Base-by-base conservation (phyloP, 2,329 filamentous ascomycete genomes). In the Cercospora zeina region DNA sequence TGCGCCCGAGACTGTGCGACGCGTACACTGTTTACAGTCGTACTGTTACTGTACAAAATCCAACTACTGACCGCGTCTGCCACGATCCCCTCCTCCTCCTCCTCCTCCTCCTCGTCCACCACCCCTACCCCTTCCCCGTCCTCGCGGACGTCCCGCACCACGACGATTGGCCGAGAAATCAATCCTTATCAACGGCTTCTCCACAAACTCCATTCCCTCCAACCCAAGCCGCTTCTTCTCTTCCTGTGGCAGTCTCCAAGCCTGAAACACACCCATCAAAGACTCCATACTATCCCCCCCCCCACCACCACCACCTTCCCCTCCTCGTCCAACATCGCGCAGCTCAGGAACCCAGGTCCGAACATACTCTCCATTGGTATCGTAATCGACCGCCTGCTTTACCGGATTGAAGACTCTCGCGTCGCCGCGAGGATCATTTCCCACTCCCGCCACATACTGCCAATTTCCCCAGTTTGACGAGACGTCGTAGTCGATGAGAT, bases 401-500 rank as follows among this genome's bases (percentile, higher is more conserved):
- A 93, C 85, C 0, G 89, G 89, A 70, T 93, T 93, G 80, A 93
- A 93, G 13, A 89, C 84, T n/a, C 90, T 80, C 0, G 84, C 84
- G 67, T 89, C 84, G 6, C 87, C 86, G 21, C 89, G 79, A 0
- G 89, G 90, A 67, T 93, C 89, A 66, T 92, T 93, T 7, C 90
- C 90, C 0, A 93, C 89, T 0, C 90, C 90, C 0, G 89, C 83
- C 0, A 90, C 85, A 64, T 93, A 93, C 73, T 92, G 89, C 90
- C 89, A 93, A 42, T 67, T 67, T 16, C 65, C 65, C 59, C 59
- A 63, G 14, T 61, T 63, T 4, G 62, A 63, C 13, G 83, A 85
- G 0, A 89, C 82, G 68, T 93, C 90, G 72, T 93, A 91, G 72
- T 95, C 90, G 31, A 88, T 80, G 2, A 93, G 80, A 71, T 89